Percentiles rank a stretch among this genome's conserved stretches.
phyloP scores from a whole-genome alignment of 2,329 filamentous ascomycete genomes.

The Fusarium sp. region DNA sequence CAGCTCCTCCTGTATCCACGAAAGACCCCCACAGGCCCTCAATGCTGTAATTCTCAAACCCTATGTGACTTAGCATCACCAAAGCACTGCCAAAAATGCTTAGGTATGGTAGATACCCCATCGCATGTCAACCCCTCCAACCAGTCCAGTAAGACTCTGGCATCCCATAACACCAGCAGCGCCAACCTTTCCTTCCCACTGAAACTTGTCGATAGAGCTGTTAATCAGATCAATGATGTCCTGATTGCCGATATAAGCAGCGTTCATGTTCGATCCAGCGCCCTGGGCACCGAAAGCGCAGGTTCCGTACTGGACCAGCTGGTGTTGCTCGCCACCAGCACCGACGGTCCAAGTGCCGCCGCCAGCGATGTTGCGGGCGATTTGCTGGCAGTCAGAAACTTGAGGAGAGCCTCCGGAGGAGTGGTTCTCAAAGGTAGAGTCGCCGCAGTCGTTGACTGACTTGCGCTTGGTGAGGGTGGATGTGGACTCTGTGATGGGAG shows the following conservation, averaged over 20 bases:
- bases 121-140: neutral
- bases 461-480: neutral
- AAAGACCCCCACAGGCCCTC: too few species aligned
- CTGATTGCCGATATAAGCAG: neutral
- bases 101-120: neutral
- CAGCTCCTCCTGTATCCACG: too few species aligned
- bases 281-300: neutral
- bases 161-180: neutral
- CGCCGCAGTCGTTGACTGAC: neutral
- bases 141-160: neutral
- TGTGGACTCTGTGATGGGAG: neutral
- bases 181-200: neutral
- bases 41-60: neutral
- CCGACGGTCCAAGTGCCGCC: neutral
- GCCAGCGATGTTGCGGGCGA: neutral
- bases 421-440: neutral
- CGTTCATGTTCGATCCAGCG: neutral
- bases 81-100: neutral
- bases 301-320: neutral
- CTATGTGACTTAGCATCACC: accelerated
- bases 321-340: neutral
- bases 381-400: neutral
- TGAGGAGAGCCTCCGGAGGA: neutral
- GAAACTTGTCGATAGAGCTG: neutral
- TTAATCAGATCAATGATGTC: neutral